Percentiles rank a stretch among this genome's conserved stretches.
phyloP scores from a whole-genome alignment of 495 filamentous ascomycete genomes.

The Xylaria palmicola region DNA sequence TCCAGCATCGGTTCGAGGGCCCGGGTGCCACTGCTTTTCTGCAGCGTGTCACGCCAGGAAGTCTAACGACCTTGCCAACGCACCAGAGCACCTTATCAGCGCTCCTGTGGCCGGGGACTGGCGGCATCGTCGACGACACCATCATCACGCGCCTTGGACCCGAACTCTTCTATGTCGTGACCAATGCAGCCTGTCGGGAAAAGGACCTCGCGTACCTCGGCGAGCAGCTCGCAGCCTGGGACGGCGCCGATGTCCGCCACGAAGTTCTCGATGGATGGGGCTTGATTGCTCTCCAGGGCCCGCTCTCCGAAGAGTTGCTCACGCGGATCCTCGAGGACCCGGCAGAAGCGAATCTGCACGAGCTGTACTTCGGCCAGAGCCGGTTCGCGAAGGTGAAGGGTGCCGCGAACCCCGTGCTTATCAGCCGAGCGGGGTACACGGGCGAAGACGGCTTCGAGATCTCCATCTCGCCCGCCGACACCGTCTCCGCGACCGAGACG shows the following conservation, averaged over 20 bases:
- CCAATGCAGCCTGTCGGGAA: conserved; percentile 87
- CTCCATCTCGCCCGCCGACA: conserved; percentile 65
- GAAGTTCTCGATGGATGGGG: conserved; percentile 62
- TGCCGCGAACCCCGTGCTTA: conserved; percentile 57
- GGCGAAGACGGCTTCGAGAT: conserved; percentile 99
- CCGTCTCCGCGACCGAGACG: conserved; percentile 54
- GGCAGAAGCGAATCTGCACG: conserved; percentile 56
- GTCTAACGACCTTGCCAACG: conserved; percentile 39
- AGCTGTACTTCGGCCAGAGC: conserved; percentile 78
- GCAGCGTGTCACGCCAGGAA: conserved; percentile 74
- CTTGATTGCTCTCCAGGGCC: conserved; percentile 87
- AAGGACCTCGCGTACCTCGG: conserved; percentile 79
- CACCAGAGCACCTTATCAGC: conserved; percentile 75
- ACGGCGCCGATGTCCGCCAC: conserved; percentile 42
- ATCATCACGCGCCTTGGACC: conserved; percentile 75
- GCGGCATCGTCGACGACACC: conserved; percentile 91
- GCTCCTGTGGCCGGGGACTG: conserved; percentile 72
- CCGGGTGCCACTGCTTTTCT: conserved; percentile 76
- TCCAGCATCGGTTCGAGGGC: conserved; percentile 66
- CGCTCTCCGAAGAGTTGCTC: conserved; percentile 66
- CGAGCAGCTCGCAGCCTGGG: conserved; percentile 63
- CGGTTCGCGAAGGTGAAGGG: conserved; percentile 52
- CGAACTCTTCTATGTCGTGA: conserved; percentile 84
- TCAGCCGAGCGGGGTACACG: conserved; percentile 90
- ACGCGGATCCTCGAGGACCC: conserved; percentile 48